Evolutionary conservation across 2,329 filamentous ascomycete genomes (phyloP), one percentile per base, ranked within the genome.

Genomic region (Chaetomiaceae sp.): DNA sequence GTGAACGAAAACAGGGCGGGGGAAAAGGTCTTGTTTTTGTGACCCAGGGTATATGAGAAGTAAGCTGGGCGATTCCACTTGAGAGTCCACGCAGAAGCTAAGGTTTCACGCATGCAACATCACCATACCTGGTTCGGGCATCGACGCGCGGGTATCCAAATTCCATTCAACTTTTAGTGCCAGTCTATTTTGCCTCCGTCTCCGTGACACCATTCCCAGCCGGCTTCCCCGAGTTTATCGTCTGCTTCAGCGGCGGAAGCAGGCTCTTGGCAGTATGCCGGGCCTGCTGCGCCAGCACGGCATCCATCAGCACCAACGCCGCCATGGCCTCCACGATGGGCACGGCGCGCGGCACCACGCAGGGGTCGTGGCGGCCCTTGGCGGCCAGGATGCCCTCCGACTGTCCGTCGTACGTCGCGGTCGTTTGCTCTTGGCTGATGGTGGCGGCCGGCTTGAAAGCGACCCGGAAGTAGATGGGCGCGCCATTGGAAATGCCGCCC

Each of bases 401-500:
- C 9, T 77, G 73, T 40, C 85, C 86, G 54, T 86, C 85, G 69
- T 95, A 97, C 9, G 81, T 86, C 8, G 85, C 83, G 0, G 93
- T 97, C 13, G 77, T 78, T 73, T 97, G 92, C 38, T 87, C 86
- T 71, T 92, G 86, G 40, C 88, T 86, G 65, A 97, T 97, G 3
- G 93, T 97, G 25, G 92, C 91, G 3, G 92, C 84, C 9, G 92
- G 88, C 78, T 97, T 97, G 82, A 97, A 97, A 14, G 82, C 91
- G 5, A 96, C 85, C 44, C 87, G 83, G 81, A 97, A 97, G 78
- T 93, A 97, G 72, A 97, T 89, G 53, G 85, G 86, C 33, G 89
- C 88, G 51, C 92, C 93, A 69, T 97, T 97, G 44, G 87, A 86
- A 70, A 97, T 97, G 46, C 92, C 92, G 38, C 92, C 93, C 73